Percentiles rank a stretch among this genome's conserved stretches.
Evolutionary conservation across 306 rosid species (phyloP).

Genomic region (Cucurbita pepo): DNA sequence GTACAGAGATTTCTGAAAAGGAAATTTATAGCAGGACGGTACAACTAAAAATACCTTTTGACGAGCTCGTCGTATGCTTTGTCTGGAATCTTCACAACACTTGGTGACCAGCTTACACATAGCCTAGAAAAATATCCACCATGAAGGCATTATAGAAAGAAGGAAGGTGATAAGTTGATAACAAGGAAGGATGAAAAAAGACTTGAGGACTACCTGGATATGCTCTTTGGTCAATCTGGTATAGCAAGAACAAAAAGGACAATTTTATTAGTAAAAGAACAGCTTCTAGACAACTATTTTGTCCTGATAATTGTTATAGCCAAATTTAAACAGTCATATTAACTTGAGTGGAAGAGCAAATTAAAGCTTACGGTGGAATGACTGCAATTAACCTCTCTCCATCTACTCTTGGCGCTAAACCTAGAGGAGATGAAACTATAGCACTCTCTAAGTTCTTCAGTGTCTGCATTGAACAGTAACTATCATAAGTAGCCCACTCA

Average conservation of each 20-base stretch:
- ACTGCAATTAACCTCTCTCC: constrained; percentile 84
- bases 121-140: constrained; percentile 35
- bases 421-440: constrained; percentile 73
- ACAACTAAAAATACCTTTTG: constrained; percentile 51
- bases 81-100: constrained; percentile 74
- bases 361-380: constrained; percentile 73
- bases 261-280: not conserved
- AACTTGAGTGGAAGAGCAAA: not conserved
- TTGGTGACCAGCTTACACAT: constrained; percentile 62
- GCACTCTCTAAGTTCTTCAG: constrained; percentile 65
- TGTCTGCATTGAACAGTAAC: constrained; percentile 33
- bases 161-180: constrained; percentile 1
- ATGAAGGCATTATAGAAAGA: not conserved
- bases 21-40: not conserved
- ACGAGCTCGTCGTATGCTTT: constrained; percentile 77
- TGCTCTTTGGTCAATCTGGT: constrained; percentile 90
- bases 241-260: constrained; percentile 6
- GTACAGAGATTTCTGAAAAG: not conserved
- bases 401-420: constrained; percentile 64
- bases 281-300: not conserved
- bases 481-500: not conserved
- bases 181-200: constrained; percentile 2
- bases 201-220: constrained; percentile 41
- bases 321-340: not conserved
- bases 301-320: not conserved